These are phyloP conservation scores for Citrullus colocynthis DNA, from an alignment of 306 rosid species.

Conservation along the genomic window DNA sequence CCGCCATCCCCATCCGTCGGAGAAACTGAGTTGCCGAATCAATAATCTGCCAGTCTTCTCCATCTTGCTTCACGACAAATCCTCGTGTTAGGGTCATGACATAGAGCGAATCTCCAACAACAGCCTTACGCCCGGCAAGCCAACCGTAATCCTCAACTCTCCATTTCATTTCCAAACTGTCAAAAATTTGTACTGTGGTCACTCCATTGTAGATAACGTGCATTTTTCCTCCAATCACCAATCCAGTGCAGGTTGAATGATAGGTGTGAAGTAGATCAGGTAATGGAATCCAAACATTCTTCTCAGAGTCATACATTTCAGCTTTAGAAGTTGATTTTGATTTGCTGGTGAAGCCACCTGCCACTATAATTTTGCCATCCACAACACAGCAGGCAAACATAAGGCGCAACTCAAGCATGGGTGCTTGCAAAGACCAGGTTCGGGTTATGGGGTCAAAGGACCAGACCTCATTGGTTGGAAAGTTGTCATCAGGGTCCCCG, in stretches of 20 bases:
- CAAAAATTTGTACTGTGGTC: constrained; percentile 69
- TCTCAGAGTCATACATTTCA: constrained; percentile 77
- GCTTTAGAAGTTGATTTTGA: constrained; percentile 63
- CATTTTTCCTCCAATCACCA: constrained; percentile 62
- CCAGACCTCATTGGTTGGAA: constrained; percentile 95
- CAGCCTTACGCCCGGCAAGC: constrained; percentile 77
- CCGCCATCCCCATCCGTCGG: constrained; percentile 64
- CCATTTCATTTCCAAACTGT: constrained; percentile 51
- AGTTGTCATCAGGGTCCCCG: constrained; percentile 82
- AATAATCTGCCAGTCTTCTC: constrained; percentile 27
- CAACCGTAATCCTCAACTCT: constrained; percentile 59
- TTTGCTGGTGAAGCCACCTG: constrained; percentile 79
- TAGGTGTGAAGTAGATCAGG: constrained; percentile 75
- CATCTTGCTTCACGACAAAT: constrained; percentile 47
- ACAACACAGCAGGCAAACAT: constrained; percentile 91
- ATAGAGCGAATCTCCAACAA: constrained; percentile 49
- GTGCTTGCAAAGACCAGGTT: constrained; percentile 59
- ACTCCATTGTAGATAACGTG: constrained; percentile 67
- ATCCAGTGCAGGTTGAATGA: constrained; percentile 71
- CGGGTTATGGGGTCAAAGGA: constrained; percentile 68
- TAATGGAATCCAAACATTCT: constrained; percentile 69
- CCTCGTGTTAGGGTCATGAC: constrained; percentile 54
- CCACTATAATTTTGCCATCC: constrained; percentile 78
- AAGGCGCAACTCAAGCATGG: constrained; percentile 81
- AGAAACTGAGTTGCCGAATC: constrained; percentile 54